Base-by-base conservation (phyloP, 2,329 filamentous ascomycete species). In the Exophiala alcalophila region DNA sequence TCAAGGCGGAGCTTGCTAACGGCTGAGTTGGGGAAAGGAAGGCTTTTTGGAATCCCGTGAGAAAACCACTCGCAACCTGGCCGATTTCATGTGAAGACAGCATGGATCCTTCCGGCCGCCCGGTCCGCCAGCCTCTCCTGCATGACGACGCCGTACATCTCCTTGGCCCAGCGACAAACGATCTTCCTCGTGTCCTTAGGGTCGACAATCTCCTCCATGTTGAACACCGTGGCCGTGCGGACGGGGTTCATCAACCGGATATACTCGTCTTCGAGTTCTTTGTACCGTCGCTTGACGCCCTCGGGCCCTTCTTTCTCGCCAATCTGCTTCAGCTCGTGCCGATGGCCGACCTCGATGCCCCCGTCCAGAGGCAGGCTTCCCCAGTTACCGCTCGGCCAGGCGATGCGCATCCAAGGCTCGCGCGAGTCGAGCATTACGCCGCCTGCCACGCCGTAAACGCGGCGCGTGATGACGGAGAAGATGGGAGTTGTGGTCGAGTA, bases 361-460 rank as follows among this genome's bases (percentile, higher is more conserved):
- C 79, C 80, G 40, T 80, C 77, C 1, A 83, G 63, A 0, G 80
- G 80, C 4, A 83, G 58, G 9, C 72, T 78, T 0, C 78, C 78
- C 77, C 78, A 83, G 51, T 78, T 69, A 0, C 79, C 78, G 24
- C 71, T 76, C 0, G 80, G 80, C 80, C 80, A 83, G 4, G 77
- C 77, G 9, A 83, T 71, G 31, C 78, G 71, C 67, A 76, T 74
- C 20, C 74, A 65, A 0, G 80, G 79, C 41, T 82, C 76, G 11
- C 80, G 70, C 38, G 72, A 77, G 30, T 80, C 78, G 1, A 81
- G 63, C 78, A 83, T 83, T 11, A 83, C 65, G 0, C 77, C 79
- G 0, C 80, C 80, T 1, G 80, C 80, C 1, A 83, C 79, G 3
- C 80, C 80, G 53, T 78, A 83, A 1, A 72, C 75, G 33, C 77